Percentiles rank a stretch among this genome's conserved stretches.
These are phyloP conservation scores for Hymenoscyphus salicellus DNA, from an alignment of 2,329 filamentous ascomycete species.

Conservation along the genomic window DNA sequence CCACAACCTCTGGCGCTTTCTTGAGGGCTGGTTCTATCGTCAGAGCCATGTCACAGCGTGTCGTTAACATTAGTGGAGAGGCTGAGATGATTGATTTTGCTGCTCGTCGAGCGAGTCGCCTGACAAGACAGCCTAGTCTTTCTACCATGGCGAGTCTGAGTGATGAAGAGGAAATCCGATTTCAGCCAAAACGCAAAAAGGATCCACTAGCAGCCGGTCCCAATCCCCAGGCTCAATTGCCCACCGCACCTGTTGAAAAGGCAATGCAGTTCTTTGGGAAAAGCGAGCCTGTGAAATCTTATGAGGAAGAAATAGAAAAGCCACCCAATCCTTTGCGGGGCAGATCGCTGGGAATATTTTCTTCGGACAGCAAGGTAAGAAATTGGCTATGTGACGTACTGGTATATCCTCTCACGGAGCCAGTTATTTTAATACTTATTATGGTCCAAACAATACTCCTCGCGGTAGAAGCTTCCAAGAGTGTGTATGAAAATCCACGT, in stretches of 20 bases:
- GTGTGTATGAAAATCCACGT: slow-evolving; percentile 59
- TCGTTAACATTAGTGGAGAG: slow-evolving; percentile 96
- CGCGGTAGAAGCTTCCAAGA: slow-evolving; percentile 73
- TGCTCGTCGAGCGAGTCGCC: slow-evolving; percentile 30
- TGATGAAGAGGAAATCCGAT: slow-evolving; percentile 27
- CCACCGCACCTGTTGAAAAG: slow-evolving; percentile 34
- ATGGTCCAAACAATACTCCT: slow-evolving; percentile 85
- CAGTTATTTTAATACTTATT: slow-evolving; percentile 81
- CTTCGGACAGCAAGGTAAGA: slow-evolving; percentile 71
- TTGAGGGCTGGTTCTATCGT: slow-evolving; percentile 72
- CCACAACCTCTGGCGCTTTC: slow-evolving; percentile 63
- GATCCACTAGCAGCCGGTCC: slow-evolving; percentile 37
- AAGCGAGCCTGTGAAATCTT: slow-evolving; percentile 19
- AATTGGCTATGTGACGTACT: slow-evolving; percentile 76
- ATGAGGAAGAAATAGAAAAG: slow-evolving; percentile 32
- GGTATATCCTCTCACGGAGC: slow-evolving; percentile 83
- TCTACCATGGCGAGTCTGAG: slow-evolving; percentile 22
- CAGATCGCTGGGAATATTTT: slow-evolving; percentile 80
- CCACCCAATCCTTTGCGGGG: slow-evolving; percentile 78
- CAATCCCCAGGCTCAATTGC: slow-evolving; percentile 22
- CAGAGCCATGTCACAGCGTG: slow-evolving; percentile 88
- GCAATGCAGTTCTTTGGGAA: slow-evolving; percentile 28
- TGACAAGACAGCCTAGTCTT: slow-evolving; percentile 14
- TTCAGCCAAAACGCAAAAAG: slow-evolving; percentile 28
- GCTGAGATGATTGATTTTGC: slow-evolving; percentile 74